Evolutionary conservation across 2,329 filamentous ascomycete species (phyloP).

Genomic region (Penicillium hesseltinei): DNA sequence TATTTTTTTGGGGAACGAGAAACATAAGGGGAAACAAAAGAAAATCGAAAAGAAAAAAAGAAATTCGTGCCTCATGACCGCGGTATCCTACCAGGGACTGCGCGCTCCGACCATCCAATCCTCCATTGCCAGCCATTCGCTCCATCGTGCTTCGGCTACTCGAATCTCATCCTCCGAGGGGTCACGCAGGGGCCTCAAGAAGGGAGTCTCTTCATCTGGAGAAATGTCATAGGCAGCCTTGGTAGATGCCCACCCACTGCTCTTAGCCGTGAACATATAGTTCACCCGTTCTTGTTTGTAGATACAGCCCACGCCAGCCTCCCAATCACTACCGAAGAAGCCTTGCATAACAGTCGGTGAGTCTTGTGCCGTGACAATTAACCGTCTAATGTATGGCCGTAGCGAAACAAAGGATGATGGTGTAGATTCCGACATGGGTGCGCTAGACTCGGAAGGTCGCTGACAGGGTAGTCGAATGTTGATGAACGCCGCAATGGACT

Average conservation of each 20-base stretch:
- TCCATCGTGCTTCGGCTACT: conserved; percentile 80
- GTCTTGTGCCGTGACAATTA: conserved; percentile 92
- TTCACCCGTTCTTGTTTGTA: conserved; percentile 88
- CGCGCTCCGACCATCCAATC: conserved; percentile 94
- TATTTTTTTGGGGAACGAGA: conserved; percentile 2
- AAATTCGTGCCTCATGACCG: conserved; percentile 28
- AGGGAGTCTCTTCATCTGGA: conserved; percentile 79
- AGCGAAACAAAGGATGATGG: conserved; percentile 57
- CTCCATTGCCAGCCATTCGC: conserved; percentile 93
- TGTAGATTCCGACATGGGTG: conserved; percentile 31
- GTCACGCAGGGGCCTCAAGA: conserved; percentile 74
- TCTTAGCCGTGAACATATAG: conserved; percentile 93
- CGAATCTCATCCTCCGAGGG: conserved; percentile 77
- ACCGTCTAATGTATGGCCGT: conserved; percentile 83
- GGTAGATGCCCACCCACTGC: conserved; percentile 80
- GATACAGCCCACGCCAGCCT: conserved; percentile 71
- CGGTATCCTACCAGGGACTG: conserved; percentile 33
- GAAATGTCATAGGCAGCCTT: conserved; percentile 88
- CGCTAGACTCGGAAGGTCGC: conserved; percentile 48
- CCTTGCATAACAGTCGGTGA: conserved; percentile 77
- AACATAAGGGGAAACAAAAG: background rate
- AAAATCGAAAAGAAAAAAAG: conserved; percentile 11
- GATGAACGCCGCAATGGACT: conserved; percentile 83
- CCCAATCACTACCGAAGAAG: conserved; percentile 91
- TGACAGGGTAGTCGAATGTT: conserved; percentile 92